Evolutionary conservation across 2,329 filamentous ascomycete genomes (phyloP).

Genomic region (Colletotrichum simmondsii): DNA sequence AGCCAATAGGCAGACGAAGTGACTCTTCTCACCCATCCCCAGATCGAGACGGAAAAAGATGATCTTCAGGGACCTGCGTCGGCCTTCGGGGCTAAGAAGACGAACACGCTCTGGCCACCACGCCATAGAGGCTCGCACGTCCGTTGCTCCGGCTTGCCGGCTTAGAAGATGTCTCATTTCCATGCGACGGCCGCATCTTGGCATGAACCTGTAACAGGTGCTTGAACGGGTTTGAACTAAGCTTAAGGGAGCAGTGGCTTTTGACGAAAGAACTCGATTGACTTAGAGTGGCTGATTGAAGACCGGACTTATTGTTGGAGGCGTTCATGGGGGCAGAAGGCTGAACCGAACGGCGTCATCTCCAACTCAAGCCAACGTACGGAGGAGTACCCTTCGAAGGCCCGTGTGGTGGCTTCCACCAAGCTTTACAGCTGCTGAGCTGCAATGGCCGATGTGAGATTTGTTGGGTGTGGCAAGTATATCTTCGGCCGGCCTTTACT

Average conservation of each 20-base stretch:
- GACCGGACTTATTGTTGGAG: not conserved
- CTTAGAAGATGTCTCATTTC: constrained; percentile 10
- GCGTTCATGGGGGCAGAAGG: constrained; percentile 8
- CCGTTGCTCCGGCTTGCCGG: not conserved
- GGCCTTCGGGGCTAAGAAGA: not conserved
- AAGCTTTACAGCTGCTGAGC: not conserved
- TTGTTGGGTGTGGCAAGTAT: not conserved
- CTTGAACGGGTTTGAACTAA: not conserved
- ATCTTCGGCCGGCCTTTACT: too few species aligned
- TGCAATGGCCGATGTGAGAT: not conserved
- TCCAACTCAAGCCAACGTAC: not conserved
- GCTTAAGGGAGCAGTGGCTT: constrained; percentile 1
- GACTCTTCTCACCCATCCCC: not conserved
- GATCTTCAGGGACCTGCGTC: constrained; percentile 8
- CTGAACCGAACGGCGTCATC: constrained; percentile 4
- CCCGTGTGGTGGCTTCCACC: not conserved
- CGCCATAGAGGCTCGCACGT: not conserved
- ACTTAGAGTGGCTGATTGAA: not conserved
- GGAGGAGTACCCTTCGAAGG: not conserved
- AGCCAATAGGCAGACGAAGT: not conserved
- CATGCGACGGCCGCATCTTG: constrained; percentile 22
- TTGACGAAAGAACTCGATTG: not conserved
- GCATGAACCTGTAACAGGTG: constrained; percentile 5
- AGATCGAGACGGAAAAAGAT: not conserved
- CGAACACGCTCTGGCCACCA: constrained; percentile 22